These are phyloP conservation scores for Irpex rosettiformis DNA, from an alignment of 1,284 basidiomycete genomes.

Conservation along the genomic window DNA sequence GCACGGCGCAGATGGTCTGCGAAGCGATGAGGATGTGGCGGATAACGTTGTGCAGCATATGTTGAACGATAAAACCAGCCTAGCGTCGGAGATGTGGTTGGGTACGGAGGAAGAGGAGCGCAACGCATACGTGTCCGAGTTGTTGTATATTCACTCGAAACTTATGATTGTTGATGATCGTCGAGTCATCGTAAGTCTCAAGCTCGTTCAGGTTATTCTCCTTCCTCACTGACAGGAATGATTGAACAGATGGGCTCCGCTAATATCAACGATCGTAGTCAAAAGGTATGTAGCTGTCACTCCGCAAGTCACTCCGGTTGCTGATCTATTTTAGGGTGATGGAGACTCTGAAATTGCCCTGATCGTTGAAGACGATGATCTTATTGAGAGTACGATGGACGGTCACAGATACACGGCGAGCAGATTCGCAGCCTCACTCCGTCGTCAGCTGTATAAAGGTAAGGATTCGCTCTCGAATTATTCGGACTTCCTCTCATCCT, in stretches of 20 bases:
- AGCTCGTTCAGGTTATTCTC: neutral
- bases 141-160: constrained; percentile 80
- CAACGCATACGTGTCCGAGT: constrained; percentile 75
- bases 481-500: neutral
- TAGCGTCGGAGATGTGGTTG: constrained; percentile 77
- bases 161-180: constrained; percentile 94
- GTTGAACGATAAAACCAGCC: constrained; percentile 53
- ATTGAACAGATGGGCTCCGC: constrained; percentile 74
- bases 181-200: constrained; percentile 73
- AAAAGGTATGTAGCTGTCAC: constrained; percentile 44
- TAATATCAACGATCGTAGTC: constrained; percentile 86
- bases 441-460: constrained; percentile 77
- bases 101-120: constrained; percentile 82
- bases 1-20: constrained; percentile 47
- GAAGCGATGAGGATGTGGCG: constrained; percentile 57
- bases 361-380: constrained; percentile 84
- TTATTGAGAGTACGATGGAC: constrained; percentile 77
- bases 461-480: no score
- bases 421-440: constrained; percentile 75
- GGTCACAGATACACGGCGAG: constrained; percentile 66
- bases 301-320: neutral
- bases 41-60: constrained; percentile 82
- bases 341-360: constrained; percentile 93
- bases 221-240: neutral
- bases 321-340: constrained; percentile 55